phyloP scores from a whole-genome alignment of 2,329 filamentous ascomycete species.

The Neospermospora avenae region DNA sequence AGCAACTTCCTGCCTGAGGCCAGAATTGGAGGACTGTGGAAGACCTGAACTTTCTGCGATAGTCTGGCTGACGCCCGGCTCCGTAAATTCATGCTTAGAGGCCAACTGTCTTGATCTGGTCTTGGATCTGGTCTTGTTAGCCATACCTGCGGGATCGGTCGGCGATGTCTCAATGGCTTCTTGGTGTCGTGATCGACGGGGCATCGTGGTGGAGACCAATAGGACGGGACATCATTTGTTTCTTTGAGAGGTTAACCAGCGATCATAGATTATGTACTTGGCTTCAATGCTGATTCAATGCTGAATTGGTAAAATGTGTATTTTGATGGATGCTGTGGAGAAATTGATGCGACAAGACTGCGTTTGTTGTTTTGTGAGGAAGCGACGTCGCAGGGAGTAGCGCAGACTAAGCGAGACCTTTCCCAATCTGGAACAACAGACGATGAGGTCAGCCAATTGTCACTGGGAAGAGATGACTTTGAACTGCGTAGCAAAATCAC shows the following conservation, averaged over 20 bases:
- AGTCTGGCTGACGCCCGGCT: neutral
- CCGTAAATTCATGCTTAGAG: neutral
- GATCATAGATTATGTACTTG: neutral
- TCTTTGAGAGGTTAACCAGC: neutral
- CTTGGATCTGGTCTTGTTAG: neutral
- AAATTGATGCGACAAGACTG: neutral
- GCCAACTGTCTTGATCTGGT: neutral
- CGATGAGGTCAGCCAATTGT: neutral
- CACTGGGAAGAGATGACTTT: too few species aligned
- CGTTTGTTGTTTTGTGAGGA: slow-evolving; percentile 3
- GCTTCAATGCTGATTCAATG: neutral
- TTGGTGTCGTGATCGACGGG: neutral
- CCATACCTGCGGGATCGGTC: neutral
- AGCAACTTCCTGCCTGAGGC: neutral
- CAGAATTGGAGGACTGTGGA: neutral
- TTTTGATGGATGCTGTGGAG: neutral
- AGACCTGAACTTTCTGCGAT: neutral
- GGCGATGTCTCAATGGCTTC: neutral
- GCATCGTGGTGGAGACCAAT: neutral
- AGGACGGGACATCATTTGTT: slow-evolving; percentile 1
- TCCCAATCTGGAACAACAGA: neutral
- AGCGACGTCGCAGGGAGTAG: slow-evolving; percentile 1
- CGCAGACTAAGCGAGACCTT: neutral
- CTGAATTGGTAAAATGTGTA: neutral
- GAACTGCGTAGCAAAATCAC: too few species aligned